Conservation (phyloP, 495 filamentous ascomycete species). For the Hyaloscypha finlandica region DNA sequence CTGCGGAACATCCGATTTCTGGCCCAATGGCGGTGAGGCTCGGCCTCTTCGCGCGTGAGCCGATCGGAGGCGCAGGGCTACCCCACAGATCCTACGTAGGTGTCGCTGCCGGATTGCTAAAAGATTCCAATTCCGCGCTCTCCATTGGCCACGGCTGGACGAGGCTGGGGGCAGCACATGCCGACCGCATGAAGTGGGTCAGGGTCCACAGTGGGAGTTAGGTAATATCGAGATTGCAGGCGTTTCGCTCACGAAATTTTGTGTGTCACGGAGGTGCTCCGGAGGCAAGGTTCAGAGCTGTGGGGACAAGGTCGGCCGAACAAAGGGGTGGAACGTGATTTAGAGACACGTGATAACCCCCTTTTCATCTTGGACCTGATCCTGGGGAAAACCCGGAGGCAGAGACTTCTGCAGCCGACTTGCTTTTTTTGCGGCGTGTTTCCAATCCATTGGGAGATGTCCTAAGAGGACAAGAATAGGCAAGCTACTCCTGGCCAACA, state of each 20-base stretch:
- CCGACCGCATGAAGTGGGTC: slow-evolving; percentile 20
- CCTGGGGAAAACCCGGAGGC: too few species aligned
- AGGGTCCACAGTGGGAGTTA: slow-evolving; percentile 26
- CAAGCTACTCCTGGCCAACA: slow-evolving; percentile 10
- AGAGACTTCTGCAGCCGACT: too few species aligned
- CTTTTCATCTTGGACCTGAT: too few species aligned
- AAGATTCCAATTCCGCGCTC: slow-evolving; percentile 17
- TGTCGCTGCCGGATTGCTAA: slow-evolving; percentile 27
- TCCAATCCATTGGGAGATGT: too few species aligned
- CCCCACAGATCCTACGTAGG: slow-evolving; percentile 30
- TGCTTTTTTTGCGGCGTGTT: too few species aligned
- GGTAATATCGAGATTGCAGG: slow-evolving; percentile 29
- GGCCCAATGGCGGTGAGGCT: slow-evolving; percentile 8
- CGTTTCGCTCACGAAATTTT: slow-evolving; percentile 22
- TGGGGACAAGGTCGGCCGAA: too few species aligned
- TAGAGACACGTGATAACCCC: too few species aligned
- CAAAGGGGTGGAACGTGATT: too few species aligned
- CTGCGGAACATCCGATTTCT: slow-evolving; percentile 14
- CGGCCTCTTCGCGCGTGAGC: neutral
- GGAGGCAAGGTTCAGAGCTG: too few species aligned
- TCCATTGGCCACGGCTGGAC: slow-evolving; percentile 14
- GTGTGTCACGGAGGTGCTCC: slow-evolving; percentile 23
- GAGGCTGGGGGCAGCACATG: slow-evolving; percentile 14
- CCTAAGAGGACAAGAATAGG: too few species aligned
- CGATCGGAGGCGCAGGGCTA: slow-evolving; percentile 6